phyloP scores from a whole-genome alignment of 2,329 filamentous ascomycete genomes.

The Pestalotiopsis sp. region DNA sequence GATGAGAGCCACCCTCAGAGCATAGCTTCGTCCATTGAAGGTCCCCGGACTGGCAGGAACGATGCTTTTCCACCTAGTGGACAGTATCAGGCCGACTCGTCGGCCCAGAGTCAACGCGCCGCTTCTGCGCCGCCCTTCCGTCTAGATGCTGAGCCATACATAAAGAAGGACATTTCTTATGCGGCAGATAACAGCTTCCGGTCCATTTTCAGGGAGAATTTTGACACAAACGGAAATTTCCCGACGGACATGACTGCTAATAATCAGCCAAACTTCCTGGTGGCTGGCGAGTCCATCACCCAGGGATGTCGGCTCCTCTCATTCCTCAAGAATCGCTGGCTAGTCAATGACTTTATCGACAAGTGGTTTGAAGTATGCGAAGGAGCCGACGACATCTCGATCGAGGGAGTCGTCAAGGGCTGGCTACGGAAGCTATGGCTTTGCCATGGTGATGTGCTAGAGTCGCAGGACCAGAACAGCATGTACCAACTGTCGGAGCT shows the following conservation, averaged over 20 bases:
- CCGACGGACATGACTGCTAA: neutral
- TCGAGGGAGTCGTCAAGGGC: slow-evolving; percentile 32
- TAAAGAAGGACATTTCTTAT: neutral
- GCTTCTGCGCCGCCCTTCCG: slow-evolving; percentile 4
- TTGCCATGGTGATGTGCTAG: slow-evolving; percentile 28
- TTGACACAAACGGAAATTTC: neutral
- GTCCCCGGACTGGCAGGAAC: neutral
- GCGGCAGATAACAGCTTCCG: neutral
- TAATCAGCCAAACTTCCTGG: neutral
- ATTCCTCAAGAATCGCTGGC: slow-evolving; percentile 30
- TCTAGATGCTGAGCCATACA: neutral
- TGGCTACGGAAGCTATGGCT: slow-evolving; percentile 32
- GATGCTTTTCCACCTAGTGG: neutral
- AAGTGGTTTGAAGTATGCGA: slow-evolving; percentile 30
- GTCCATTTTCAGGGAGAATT: slow-evolving; percentile 5
- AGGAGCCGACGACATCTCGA: slow-evolving; percentile 25
- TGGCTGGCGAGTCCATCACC: slow-evolving; percentile 25
- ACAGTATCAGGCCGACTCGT: neutral
- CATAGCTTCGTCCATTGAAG: neutral
- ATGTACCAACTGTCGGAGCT: slow-evolving; percentile 32
- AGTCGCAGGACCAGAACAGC: slow-evolving; percentile 32
- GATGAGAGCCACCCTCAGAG: neutral
- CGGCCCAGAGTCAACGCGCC: slow-evolving; percentile 2
- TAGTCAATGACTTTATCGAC: slow-evolving; percentile 30
- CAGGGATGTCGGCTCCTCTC: slow-evolving; percentile 32